Conservation (phyloP, 2,329 filamentous ascomycete species). For the Colletotrichum sp. region DNA sequence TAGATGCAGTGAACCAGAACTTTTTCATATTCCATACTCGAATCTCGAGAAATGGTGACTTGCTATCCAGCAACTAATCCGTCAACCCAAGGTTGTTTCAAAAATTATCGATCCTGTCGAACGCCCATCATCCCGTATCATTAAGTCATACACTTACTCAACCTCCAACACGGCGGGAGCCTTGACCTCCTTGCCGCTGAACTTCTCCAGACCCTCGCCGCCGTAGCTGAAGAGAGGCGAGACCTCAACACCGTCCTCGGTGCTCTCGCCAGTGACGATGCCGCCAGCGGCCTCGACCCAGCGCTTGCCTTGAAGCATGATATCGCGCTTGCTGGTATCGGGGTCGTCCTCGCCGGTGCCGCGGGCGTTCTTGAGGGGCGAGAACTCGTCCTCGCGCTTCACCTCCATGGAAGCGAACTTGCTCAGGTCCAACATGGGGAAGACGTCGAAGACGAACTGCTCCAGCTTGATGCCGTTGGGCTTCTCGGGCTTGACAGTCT, state of each 20-base stretch:
- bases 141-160: conserved; percentile 32
- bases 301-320: conserved; percentile 86
- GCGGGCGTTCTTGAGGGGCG: conserved; percentile 88
- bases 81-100: background rate
- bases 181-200: conserved; percentile 58
- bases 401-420: conserved; percentile 98
- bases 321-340: conserved; percentile 89
- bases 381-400: conserved; percentile 96
- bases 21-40: background rate
- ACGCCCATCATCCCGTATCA: conserved; percentile 6
- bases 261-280: conserved; percentile 69
- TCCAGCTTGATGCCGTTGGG: conserved; percentile 99
- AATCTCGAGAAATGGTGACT: background rate
- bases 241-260: conserved; percentile 79
- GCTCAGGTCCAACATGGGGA: conserved; percentile 82
- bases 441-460: conserved; percentile 99
- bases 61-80: background rate
- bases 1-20: background rate
- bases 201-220: conserved; percentile 66
- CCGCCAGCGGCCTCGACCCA: conserved; percentile 85
- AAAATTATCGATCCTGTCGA: background rate
- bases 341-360: conserved; percentile 92
- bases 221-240: conserved; percentile 92
- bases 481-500: conserved; percentile 87
- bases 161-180: conserved; percentile 58